Percentiles rank a stretch among this genome's conserved stretches.
Conservation (phyloP, 768 basidiomycete genomes). For the Psilocybe tampanensis region DNA sequence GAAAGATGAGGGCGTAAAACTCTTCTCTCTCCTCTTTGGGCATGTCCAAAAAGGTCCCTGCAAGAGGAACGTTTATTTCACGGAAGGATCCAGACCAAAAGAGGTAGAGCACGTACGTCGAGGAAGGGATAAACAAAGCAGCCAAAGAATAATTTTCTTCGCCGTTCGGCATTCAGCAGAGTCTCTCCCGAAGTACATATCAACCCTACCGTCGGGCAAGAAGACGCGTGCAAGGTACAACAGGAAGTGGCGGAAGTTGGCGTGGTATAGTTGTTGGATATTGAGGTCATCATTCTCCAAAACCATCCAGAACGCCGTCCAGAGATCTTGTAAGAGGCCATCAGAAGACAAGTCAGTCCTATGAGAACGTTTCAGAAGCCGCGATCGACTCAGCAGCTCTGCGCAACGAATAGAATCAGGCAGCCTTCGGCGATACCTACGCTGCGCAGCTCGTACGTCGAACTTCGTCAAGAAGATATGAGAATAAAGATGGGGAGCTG, state of each 20-base stretch:
- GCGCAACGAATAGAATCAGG: slow-evolving; percentile 45
- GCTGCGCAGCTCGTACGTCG: slow-evolving; percentile 34
- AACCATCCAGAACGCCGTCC: slow-evolving; percentile 62
- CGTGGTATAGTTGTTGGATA: slow-evolving; percentile 43
- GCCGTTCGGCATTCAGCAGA: slow-evolving; percentile 18
- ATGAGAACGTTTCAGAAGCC: slow-evolving; percentile 50
- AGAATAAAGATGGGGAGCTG: slow-evolving; percentile 59
- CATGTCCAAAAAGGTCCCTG: slow-evolving; percentile 39
- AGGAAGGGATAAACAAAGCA: slow-evolving; percentile 41
- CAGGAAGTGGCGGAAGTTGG: slow-evolving; percentile 42
- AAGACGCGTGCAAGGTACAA: slow-evolving; percentile 29
- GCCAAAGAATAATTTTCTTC: slow-evolving; percentile 37
- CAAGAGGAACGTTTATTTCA: slow-evolving; percentile 12
- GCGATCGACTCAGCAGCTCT: slow-evolving; percentile 51
- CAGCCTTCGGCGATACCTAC: slow-evolving; percentile 25
- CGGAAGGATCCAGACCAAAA: slow-evolving; percentile 8
- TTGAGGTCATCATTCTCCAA: slow-evolving; percentile 57
- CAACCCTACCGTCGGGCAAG: neutral
- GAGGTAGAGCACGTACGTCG: slow-evolving; percentile 33
- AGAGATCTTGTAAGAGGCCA: slow-evolving; percentile 47
- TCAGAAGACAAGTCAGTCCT: slow-evolving; percentile 31
- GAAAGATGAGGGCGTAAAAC: slow-evolving; percentile 31
- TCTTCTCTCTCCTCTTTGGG: slow-evolving; percentile 39
- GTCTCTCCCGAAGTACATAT: slow-evolving; percentile 9
- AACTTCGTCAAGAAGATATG: slow-evolving; percentile 54